These are phyloP conservation scores for Mortierella antarctica DNA, from an alignment of 192 early-diverging fungal genomes.

Conservation along the genomic window DNA sequence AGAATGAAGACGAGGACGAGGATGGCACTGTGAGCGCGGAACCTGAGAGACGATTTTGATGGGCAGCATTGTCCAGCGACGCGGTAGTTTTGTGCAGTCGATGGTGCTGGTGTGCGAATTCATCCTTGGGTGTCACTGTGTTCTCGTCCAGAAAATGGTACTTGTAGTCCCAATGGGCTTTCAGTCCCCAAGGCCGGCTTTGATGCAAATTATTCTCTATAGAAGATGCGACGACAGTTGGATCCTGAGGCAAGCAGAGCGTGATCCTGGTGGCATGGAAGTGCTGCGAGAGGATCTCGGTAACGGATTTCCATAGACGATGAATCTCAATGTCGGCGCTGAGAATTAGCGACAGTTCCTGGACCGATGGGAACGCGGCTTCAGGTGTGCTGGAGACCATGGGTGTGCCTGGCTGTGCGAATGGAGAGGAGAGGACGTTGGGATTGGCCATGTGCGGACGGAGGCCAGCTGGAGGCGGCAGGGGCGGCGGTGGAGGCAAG, in stretches of 20 bases:
- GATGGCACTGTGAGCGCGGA: constrained; percentile 18
- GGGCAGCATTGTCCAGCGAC: constrained; percentile 7
- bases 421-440: background rate
- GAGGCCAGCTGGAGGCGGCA: background rate
- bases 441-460: background rate
- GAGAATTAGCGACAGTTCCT: constrained; percentile 41
- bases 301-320: constrained; percentile 40
- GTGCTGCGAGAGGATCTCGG: constrained; percentile 45
- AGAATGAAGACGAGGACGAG: constrained; percentile 38
- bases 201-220: constrained; percentile 29
- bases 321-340: constrained; percentile 49
- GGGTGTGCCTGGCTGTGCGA: background rate
- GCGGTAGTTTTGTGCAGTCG: constrained; percentile 36
- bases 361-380: constrained; percentile 24
- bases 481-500: background rate
- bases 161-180: constrained; percentile 41
- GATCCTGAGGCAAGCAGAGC: constrained; percentile 35
- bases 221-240: constrained; percentile 17
- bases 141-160: constrained; percentile 46
- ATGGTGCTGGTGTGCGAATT: constrained; percentile 44
- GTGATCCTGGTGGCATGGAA: constrained; percentile 48
- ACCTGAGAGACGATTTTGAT: constrained; percentile 19
- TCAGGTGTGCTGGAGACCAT: constrained; percentile 27
- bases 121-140: constrained; percentile 48
- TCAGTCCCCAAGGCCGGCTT: constrained; percentile 29